Base-by-base conservation (phyloP, 805 yeast genomes). In the Saitoella complicata region DNA sequence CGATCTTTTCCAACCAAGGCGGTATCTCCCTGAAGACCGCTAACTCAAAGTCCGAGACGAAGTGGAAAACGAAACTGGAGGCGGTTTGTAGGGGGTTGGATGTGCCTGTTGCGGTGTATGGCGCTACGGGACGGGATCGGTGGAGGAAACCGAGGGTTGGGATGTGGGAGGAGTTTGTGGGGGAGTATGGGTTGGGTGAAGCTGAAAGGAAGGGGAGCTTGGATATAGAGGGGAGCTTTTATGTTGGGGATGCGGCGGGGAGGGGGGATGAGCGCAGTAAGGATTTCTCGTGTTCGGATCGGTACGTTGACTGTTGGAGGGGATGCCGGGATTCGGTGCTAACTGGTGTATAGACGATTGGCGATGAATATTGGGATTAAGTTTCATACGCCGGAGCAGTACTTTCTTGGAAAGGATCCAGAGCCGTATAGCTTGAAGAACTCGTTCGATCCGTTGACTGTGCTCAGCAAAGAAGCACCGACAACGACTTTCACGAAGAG, bases 171-270 rank as follows among this genome's bases (percentile, higher is more conserved):
- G 70, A 67, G 42, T 64, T 81, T 33, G 47, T 53, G 5, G 21
- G 21, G 44, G 12, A 48, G 39, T 8, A 43, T 4, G 39, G 41
- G 21, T 37, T 32, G 9, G 34, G 38, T 5, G 41, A 41, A 0
- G 53, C 56, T 2, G 49, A 37, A n/a, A 38, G 51, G 0, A 54
- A 54, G 2, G 46, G 46, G 21, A 21, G 21, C 6, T 52, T 76
- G 1, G 76, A 75, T 52, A 42, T 57, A 41, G 61, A 56, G 0
- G 51, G 60, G 7, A 72, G 83, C 42, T 66, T 77, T 44, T 91
- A 63, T 58, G 87, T 86, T n/a, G 98, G 98, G 5, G 98, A 88
- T 64, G 97, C 97, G 0, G 97, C 95, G 5, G 98, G 97, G 0
- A 67, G 97, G 44, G 55, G 57, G 1, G 59, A 56, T 0, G 97